These are phyloP conservation scores for Lipomyces spencermartinsiae DNA, from an alignment of 805 yeast genomes.

Conservation along the genomic window DNA sequence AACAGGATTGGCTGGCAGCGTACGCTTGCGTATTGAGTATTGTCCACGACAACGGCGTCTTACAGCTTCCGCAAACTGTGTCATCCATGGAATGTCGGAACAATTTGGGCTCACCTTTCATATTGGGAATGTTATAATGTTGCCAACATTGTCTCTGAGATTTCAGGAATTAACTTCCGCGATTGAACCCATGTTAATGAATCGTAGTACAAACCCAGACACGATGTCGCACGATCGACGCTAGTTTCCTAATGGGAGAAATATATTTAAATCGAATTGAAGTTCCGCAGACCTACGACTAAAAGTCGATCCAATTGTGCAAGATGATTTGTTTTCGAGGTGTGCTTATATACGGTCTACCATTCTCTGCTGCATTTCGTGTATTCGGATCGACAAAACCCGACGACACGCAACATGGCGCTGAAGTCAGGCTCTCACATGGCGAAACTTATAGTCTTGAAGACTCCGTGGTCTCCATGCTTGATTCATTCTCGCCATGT, in stretches of 20 bases:
- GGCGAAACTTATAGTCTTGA: neutral
- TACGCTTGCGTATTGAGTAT: too few relatives aligned
- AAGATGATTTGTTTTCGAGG: neutral
- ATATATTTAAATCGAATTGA: neutral
- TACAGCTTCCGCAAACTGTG: too few relatives aligned
- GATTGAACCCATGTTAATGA: neutral
- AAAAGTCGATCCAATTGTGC: neutral
- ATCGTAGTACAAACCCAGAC: neutral
- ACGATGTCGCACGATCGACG: neutral
- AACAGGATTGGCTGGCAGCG: too few relatives aligned
- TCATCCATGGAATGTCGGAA: too few relatives aligned
- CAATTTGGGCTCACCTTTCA: neutral
- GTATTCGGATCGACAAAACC: neutral
- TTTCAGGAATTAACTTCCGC: neutral
- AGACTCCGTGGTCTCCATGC: constrained; percentile 8
- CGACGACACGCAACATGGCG: neutral
- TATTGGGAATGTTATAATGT: neutral
- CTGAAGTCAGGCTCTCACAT: neutral
- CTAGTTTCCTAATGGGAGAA: neutral
- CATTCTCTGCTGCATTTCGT: neutral
- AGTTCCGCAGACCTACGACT: neutral
- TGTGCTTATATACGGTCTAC: neutral
- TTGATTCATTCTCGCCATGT: neutral
- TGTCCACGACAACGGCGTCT: too few relatives aligned
- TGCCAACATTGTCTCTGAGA: neutral